A percentile compares a stretch with the other conserved stretches of the same genome.
Conservation (phyloP, 2,329 filamentous ascomycete genomes). For the Chaetomiaceae sp. region DNA sequence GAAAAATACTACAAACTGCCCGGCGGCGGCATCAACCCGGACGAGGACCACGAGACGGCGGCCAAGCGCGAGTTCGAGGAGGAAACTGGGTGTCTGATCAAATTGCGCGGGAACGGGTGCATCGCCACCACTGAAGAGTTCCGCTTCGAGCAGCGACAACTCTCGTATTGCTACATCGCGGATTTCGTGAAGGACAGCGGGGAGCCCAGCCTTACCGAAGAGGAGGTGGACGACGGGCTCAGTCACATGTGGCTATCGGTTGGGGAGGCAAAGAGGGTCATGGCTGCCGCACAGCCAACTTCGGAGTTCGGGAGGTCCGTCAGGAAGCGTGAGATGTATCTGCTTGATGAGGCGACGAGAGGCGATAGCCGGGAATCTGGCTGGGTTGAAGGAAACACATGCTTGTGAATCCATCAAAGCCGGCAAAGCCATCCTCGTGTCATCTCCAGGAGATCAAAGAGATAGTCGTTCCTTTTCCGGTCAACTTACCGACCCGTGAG, state of each 20-base stretch:
- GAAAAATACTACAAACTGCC: conserved; percentile 19
- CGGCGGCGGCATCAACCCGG: conserved; percentile 9
- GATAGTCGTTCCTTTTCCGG: too few species aligned
- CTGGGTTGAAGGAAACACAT: too few species aligned
- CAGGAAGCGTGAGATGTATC: conserved; percentile 10
- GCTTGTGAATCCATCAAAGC: too few species aligned
- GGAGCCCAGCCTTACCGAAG: conserved; percentile 1
- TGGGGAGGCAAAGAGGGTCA: conserved; percentile 4
- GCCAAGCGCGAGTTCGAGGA: conserved; percentile 11
- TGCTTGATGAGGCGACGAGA: not conserved
- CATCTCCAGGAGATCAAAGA: too few species aligned
- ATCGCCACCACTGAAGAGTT: conserved; percentile 9
- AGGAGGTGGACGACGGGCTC: conserved; percentile 10
- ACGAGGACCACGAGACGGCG: conserved; percentile 9
- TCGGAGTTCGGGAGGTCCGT: conserved; percentile 13
- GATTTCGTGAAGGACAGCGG: conserved; percentile 5
- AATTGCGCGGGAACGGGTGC: not conserved
- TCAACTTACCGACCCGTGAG: too few species aligned
- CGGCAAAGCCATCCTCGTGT: too few species aligned
- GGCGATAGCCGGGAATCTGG: too few species aligned
- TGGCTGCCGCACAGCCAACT: conserved; percentile 5
- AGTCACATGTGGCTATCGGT: conserved; percentile 10
- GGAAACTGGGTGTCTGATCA: conserved; percentile 10
- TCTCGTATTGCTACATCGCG: conserved; percentile 15
- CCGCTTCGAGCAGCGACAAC: not conserved